Base-by-base conservation (phyloP, 768 basidiomycete species). In the Asterophora lycoperdoides region DNA sequence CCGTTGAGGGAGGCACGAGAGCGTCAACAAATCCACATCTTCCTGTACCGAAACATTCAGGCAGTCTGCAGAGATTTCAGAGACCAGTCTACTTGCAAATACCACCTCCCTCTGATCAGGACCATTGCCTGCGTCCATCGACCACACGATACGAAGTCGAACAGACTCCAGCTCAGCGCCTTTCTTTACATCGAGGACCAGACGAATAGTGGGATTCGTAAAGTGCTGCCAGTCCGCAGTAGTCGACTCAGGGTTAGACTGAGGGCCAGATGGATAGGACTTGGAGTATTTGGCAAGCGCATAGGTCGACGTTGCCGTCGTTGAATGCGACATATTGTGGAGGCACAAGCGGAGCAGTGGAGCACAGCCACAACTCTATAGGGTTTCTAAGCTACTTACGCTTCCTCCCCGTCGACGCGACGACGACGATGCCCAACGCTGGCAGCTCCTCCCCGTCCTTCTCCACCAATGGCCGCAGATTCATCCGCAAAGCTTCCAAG, bases 201-300 rank as follows among this genome's bases (percentile, higher is more conserved):
- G 73, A 33, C 69, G 75, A 49, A 90, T 77, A 42, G 74, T 64
- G 1, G 88, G 86, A 56, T 89, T 87, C 15, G 77, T 76, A 56
- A 83, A 89, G 59, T 89, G 87, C 58, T 88, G 84, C 88, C 88
- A 90, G 61, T 87, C 85, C 2, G 71, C 59, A 29, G 72, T 64
- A 14, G 32, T 52, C 14, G 52, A 47, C 29, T 65, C 60, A 17
- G 56, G 36, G 28, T 59, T 54, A 41, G 37, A 38, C 32, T 66
- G 58, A 8, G 55, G 45, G 17, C 46, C 51, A n/a, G 51, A 56
- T 20, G 79, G 76, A 58, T 84, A 82, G 19, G 83, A 82, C 44
- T 80, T 74, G 41, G 86, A 89, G 59, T 88, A 88, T 61, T 86
- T 87, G 46, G 63, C 59, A 20, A 87, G 68, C 11, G 70, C 50